Percentiles rank a stretch among this genome's conserved stretches.
These are phyloP conservation scores for Parafenestella ontariensis DNA, from an alignment of 2,329 filamentous ascomycete genomes.

Conservation along the genomic window DNA sequence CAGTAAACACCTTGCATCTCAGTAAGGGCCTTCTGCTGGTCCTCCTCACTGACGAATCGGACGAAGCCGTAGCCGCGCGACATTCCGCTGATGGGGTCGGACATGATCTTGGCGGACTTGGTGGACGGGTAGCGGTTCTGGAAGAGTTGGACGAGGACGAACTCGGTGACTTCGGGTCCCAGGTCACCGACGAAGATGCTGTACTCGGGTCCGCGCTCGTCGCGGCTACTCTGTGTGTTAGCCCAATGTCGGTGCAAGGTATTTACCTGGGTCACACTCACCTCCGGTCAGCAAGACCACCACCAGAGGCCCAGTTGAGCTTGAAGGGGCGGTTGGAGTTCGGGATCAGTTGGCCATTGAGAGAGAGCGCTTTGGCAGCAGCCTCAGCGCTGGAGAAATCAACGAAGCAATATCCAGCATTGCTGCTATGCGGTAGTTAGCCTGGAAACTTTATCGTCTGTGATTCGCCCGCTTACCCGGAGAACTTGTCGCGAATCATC, in stretches of 20 bases:
- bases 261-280: conserved; percentile 52
- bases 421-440: conserved; percentile 73
- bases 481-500: conserved; percentile 99
- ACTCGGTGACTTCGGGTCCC: conserved; percentile 98
- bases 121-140: conserved; percentile 94
- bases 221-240: conserved; percentile 61
- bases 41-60: conserved; percentile 91
- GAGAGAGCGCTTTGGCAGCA: conserved; percentile 85
- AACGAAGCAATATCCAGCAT: conserved; percentile 98
- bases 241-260: conserved; percentile 3
- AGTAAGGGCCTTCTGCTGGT: conserved; percentile 92
- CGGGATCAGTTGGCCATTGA: conserved; percentile 89
- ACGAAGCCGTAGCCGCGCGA: conserved; percentile 98
- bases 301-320: conserved; percentile 98
- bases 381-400: conserved; percentile 85
- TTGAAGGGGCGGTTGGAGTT: conserved; percentile 97
- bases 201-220: conserved; percentile 95
- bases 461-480: conserved; percentile 70
- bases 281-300: conserved; percentile 92
- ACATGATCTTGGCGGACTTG: conserved; percentile 99
- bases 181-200: conserved; percentile 98
- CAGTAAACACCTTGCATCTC: conserved; percentile 99
- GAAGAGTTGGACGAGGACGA: conserved; percentile 95
- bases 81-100: conserved; percentile 95
- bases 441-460: conserved; percentile 17